Evolutionary conservation across 176 grass and related monocot genomes (phyloP).

Genomic region (Juncus effusus): DNA sequence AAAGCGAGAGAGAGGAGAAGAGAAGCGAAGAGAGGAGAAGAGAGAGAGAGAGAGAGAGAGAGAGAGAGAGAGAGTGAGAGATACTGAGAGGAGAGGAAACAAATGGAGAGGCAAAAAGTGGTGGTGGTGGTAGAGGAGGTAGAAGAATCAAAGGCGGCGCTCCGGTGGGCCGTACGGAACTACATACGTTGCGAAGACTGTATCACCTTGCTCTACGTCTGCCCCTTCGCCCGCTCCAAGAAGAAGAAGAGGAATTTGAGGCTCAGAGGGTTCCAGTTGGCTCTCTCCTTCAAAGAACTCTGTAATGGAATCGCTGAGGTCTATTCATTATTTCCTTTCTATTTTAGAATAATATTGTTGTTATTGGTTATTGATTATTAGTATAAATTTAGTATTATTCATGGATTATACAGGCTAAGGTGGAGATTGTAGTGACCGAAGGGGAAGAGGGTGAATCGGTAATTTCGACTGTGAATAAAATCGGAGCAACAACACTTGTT

Average conservation of each 20-base stretch:
- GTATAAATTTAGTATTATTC: background rate
- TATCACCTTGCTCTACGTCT: constrained; percentile 88
- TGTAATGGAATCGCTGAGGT: constrained; percentile 95
- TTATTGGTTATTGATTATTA: no score
- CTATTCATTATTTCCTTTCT: background rate
- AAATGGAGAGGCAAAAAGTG: constrained; percentile 82
- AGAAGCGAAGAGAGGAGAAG: background rate
- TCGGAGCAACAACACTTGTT: constrained; percentile 74
- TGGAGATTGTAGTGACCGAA: constrained; percentile 91
- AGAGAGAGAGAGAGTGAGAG: background rate
- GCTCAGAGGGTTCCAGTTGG: constrained; percentile 76
- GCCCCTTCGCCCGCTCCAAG: constrained; percentile 48
- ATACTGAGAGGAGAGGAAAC: background rate
- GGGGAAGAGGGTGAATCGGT: constrained; percentile 62
- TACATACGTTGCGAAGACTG: constrained; percentile 75
- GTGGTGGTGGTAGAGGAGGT: constrained; percentile 85
- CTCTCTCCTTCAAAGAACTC: constrained; percentile 89
- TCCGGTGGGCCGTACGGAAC: constrained; percentile 82
- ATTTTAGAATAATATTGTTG: background rate
- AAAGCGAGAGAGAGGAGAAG: background rate
- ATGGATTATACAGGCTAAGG: constrained; percentile 41
- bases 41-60: background rate
- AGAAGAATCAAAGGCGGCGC: constrained; percentile 48
- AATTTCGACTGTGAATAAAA: constrained; percentile 48
- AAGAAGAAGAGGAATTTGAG: constrained; percentile 46